Conservation (phyloP, 306 rosid species). For the Ormosia emarginata region DNA sequence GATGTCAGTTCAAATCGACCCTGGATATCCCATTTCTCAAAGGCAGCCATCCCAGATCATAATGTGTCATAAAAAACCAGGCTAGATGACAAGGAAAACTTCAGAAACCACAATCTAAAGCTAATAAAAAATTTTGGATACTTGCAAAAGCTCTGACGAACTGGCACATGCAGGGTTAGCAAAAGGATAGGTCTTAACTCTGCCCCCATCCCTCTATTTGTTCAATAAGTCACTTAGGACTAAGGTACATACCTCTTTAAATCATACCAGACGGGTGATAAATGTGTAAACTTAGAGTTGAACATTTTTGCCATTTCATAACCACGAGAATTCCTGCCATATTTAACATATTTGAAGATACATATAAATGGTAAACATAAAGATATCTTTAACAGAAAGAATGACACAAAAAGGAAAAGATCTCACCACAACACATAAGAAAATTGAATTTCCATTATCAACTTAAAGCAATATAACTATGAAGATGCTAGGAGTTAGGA, state of each 20-base stretch:
- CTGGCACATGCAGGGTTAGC: neutral
- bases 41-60: conserved; percentile 1
- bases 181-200: neutral
- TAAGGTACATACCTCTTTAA: conserved; percentile 69
- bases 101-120: conserved; percentile 10
- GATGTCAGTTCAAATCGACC: neutral
- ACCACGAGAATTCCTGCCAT: conserved; percentile 87
- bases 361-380: neutral
- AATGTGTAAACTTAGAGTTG: conserved; percentile 85
- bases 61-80: neutral
- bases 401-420: neutral
- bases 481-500: neutral
- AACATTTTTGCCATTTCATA: conserved; percentile 81
- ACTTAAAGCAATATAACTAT: neutral
- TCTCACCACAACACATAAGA: neutral
- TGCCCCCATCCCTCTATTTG: conserved; percentile 13
- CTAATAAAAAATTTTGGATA: neutral
- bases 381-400: neutral
- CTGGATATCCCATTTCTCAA: neutral
- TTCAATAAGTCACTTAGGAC: conserved; percentile 2
- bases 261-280: conserved; percentile 96
- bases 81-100: neutral
- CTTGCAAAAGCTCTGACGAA: conserved; percentile 1
- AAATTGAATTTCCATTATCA: neutral
- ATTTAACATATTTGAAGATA: neutral